Base-by-base conservation (phyloP, 495 filamentous ascomycete species). In the Aspergillus campestris region DNA sequence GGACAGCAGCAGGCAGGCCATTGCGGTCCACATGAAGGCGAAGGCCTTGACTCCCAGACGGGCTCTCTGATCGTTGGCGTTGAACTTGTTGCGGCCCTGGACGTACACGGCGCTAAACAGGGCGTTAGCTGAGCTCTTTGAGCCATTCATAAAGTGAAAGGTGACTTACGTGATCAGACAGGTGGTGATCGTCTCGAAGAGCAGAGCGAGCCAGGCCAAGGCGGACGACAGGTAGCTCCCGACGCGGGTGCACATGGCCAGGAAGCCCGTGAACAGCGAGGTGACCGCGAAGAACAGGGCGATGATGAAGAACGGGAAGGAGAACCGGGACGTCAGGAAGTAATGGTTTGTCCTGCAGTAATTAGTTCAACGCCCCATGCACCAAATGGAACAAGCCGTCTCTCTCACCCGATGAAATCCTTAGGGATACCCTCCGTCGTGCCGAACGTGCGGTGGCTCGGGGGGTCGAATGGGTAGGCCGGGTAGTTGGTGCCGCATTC, bases 21-120 rank as follows among this genome's bases (percentile, higher is more conserved):
- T 78, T 5, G 86, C 75, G 3, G 82, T 82, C 89, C 89, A 95
- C 66, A 83, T 87, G 67, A 94, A 95, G 27, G 78, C 89, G 53
- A 86, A 90, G 6, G 84, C 81, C 49, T 88, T 87, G 11, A 63
- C 52, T 24, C 89, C 89, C 5, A 95, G 61, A 7, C 52, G 61
- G 15, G 89, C 78, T 31, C 48, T 41, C 36, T 81, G 75, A 53
- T 74, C 75, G 45, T 71, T 75, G 31, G 54, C 45, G 28, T 65
- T 67, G 70, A 94, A 94, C 12, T 66, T 71, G 58, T 89, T 66
- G 52, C 89, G 87, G 53, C 79, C 84, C 60, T 82, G 71, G 45
- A 94, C 86, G 52, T 79, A 90, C 43, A 80, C 83, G 14, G 86
- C 80, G 37, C 84, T 87, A 51, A 36, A 32, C 7, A 38, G 6